Conservation (phyloP, 345 rosid genomes). For the Melaleuca alternifolia region DNA sequence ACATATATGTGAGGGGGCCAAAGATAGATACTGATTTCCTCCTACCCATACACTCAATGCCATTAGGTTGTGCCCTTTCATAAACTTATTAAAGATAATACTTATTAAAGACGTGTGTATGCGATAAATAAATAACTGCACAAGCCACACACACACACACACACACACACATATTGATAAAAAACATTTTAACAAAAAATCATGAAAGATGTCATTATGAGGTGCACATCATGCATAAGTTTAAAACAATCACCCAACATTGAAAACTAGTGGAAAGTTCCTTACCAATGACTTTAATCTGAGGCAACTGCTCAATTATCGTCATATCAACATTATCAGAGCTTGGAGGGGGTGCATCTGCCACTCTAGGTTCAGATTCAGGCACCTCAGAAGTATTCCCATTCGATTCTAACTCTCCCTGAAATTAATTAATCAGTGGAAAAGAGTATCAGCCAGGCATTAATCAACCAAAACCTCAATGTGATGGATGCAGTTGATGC, state of each 20-base stretch:
- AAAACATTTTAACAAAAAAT: neutral
- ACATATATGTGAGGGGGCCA: neutral
- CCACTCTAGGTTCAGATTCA: slow-evolving; percentile 25
- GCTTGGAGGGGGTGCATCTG: slow-evolving; percentile 17
- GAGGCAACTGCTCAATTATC: slow-evolving; percentile 41
- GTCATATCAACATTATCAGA: slow-evolving; percentile 21
- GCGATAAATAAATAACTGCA: neutral
- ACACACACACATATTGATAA: neutral
- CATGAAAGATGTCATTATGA: neutral
- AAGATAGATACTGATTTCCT: neutral
- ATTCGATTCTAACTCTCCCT: slow-evolving; percentile 29
- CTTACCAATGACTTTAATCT: slow-evolving; percentile 50
- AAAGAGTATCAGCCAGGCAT: neutral
- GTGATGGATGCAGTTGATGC: neutral
- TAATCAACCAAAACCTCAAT: neutral
- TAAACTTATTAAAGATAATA: neutral
- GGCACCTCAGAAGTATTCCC: slow-evolving; percentile 39
- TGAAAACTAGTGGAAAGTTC: neutral
- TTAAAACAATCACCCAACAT: neutral
- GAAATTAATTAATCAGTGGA: slow-evolving; percentile 8
- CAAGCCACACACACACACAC: neutral
- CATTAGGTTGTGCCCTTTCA: neutral
- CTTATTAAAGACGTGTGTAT: neutral
- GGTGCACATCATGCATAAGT: neutral
- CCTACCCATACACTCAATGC: neutral